Evolutionary conservation across 2,329 filamentous ascomycete genomes (phyloP).

Genomic region (Coniochaeta sp.): DNA sequence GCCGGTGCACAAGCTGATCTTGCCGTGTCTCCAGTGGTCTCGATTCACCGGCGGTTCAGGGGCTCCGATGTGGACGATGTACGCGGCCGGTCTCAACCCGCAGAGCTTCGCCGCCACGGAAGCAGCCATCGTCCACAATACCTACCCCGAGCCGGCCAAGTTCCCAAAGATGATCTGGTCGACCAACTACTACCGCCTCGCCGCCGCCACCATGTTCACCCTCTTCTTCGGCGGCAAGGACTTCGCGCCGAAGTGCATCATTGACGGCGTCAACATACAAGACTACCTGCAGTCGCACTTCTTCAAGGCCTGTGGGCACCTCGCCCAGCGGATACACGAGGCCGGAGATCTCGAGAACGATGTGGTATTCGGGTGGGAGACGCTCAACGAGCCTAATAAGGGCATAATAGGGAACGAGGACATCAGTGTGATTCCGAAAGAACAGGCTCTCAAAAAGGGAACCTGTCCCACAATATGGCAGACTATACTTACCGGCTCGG

Average conservation of each 20-base stretch:
- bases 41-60: constrained; percentile 90
- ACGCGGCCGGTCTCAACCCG: constrained; percentile 87
- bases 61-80: constrained; percentile 95
- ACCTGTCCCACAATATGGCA: constrained; percentile 94
- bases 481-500: constrained; percentile 84
- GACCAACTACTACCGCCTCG: constrained; percentile 88
- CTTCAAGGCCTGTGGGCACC: constrained; percentile 67
- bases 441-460: constrained; percentile 87
- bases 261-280: constrained; percentile 92
- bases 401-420: constrained; percentile 81
- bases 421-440: constrained; percentile 70
- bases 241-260: constrained; percentile 93
- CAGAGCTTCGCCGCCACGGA: constrained; percentile 78
- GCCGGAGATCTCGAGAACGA: constrained; percentile 83
- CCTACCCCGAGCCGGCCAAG: constrained; percentile 72
- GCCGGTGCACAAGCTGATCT: constrained; percentile 4
- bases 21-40: constrained; percentile 60
- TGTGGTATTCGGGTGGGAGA: constrained; percentile 92
- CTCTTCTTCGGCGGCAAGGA: constrained; percentile 86
- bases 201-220: constrained; percentile 85
- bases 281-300: constrained; percentile 90
- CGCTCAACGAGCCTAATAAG: constrained; percentile 87
- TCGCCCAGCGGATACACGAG: constrained; percentile 79
- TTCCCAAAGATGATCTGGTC: constrained; percentile 99
- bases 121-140: constrained; percentile 92